These are phyloP conservation scores for Mortierella sp. DNA, from an alignment of 371 early-diverging fungal genomes.

Conservation along the genomic window DNA sequence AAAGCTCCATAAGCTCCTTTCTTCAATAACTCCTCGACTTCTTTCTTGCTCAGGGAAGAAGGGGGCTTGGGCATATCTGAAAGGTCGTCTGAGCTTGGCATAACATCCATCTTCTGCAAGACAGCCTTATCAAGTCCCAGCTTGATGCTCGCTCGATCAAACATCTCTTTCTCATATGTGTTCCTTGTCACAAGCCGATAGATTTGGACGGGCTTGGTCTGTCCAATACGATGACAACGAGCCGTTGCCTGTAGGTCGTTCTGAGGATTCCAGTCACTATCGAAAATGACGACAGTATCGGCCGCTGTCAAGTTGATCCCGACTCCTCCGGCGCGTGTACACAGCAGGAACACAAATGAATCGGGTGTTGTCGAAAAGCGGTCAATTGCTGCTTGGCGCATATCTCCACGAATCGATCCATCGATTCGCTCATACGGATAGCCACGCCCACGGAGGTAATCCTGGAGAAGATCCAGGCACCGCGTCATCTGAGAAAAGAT, in stretches of 20 bases:
- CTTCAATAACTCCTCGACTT: slow-evolving; percentile 90
- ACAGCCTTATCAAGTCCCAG: slow-evolving; percentile 93
- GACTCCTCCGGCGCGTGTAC: slow-evolving; percentile 94
- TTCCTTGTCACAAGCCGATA: slow-evolving; percentile 92
- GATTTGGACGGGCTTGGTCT: slow-evolving; percentile 91
- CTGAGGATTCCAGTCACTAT: slow-evolving; percentile 98
- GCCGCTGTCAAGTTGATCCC: slow-evolving; percentile 97
- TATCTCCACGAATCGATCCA: slow-evolving; percentile 88
- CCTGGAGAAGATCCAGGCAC: slow-evolving; percentile 90
- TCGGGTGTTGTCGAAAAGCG: slow-evolving; percentile 85
- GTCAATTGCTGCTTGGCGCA: slow-evolving; percentile 96
- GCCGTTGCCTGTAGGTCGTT: slow-evolving; percentile 97
- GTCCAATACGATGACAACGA: slow-evolving; percentile 96
- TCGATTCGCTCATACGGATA: slow-evolving; percentile 93
- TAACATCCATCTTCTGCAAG: slow-evolving; percentile 82
- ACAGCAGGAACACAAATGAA: slow-evolving; percentile 88
- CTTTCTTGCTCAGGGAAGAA: slow-evolving; percentile 73
- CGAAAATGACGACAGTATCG: slow-evolving; percentile 96
- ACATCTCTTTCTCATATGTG: slow-evolving; percentile 97
- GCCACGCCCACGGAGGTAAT: slow-evolving; percentile 83
- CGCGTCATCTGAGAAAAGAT: slow-evolving; percentile 97
- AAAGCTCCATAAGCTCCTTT: slow-evolving; percentile 94
- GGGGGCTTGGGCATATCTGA: slow-evolving; percentile 55
- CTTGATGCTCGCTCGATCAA: slow-evolving; percentile 96
- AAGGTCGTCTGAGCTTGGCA: slow-evolving; percentile 56